A percentile compares a stretch with the other conserved stretches of the same genome.
These are phyloP conservation scores for Aspergillus japonicus DNA, from an alignment of 2,329 filamentous ascomycete genomes.

Conservation along the genomic window DNA sequence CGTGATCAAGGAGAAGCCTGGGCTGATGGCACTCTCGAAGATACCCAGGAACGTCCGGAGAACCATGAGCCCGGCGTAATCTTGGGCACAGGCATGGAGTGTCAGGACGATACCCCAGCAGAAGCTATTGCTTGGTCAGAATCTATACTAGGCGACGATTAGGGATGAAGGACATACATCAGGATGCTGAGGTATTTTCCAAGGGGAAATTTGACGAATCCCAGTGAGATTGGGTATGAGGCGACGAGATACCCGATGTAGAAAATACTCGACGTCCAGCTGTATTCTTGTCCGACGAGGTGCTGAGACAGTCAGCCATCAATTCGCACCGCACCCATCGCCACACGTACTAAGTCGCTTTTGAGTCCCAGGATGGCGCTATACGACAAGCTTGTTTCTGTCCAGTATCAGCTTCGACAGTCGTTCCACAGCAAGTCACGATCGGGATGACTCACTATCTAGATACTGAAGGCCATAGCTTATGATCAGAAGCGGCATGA, in stretches of 20 bases:
- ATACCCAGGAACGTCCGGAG: neutral
- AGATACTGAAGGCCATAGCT: too few species aligned
- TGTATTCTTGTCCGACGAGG: conserved; percentile 14
- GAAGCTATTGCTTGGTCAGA: too few species aligned
- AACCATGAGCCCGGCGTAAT: neutral
- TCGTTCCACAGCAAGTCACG: too few species aligned
- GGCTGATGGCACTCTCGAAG: neutral
- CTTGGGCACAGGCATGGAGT: neutral
- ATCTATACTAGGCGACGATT: conserved; percentile 1
- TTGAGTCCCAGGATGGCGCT: neutral
- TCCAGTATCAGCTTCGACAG: too few species aligned
- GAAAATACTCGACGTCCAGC: conserved; percentile 25
- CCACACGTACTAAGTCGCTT: neutral
- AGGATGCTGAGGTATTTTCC: conserved; percentile 31
- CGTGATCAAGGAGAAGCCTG: neutral
- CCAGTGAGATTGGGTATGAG: conserved; percentile 33
- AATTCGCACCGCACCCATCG: too few species aligned
- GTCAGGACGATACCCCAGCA: too few species aligned
- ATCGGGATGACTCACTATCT: too few species aligned
- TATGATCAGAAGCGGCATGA: too few species aligned
- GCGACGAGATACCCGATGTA: conserved; percentile 31
- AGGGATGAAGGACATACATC: conserved; percentile 32
- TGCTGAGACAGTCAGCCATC: neutral
- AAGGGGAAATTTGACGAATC: conserved; percentile 34
- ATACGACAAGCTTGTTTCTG: neutral